Evolutionary conservation across 164 flowering plant genomes (phyloP), one percentile per base, ranked within the genome.

Genomic region (Stephania japonica): DNA sequence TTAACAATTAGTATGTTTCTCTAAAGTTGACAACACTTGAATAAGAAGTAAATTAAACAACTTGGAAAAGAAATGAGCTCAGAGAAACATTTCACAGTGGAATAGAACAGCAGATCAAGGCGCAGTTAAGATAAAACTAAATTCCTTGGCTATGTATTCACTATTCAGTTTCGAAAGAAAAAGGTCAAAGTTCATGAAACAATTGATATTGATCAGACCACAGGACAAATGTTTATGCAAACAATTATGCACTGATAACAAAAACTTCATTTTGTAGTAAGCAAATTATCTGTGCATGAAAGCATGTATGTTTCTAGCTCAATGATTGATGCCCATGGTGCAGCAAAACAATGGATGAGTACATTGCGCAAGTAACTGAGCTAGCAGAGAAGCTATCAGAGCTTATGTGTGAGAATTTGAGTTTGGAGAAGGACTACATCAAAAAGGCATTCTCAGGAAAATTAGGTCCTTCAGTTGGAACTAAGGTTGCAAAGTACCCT

Each of bases 401-500:
- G 19, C 62, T 69, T 13, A 56, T 93, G 87, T 81, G 88, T 63
- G 93, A 90, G 83, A 93, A 90, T 78, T 89, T 91, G 63, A 91
- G 92, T 6, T 79, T 74, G 73, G 78, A 61, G 88, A 89, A 80
- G 81, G 92, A 87, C 86, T 87, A 80, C 73, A 59, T 91, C 67
- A 86, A 89, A 74, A 87, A 88, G 24, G 82, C 86, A 41, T 91
- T 93, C 71, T 80, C 83, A 10, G 87, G 90, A 47, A 23, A 63
- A 23, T 81, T 65, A 53, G 88, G 87, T 53, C 92, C 93, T 62
- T 68, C 84, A 2, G 85, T 87, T 27, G 97, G 98, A 10, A 93
- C 98, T 19, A 91, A 91, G 80, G 89, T 89, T 43, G 93, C 90
- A 25, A 89, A 84, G 68, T 88, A 91, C 79, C 97, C 97, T 1